Percentiles rank a stretch among this genome's conserved stretches.
phyloP scores from a whole-genome alignment of 805 yeast species.

The Candida rishiriensis region DNA sequence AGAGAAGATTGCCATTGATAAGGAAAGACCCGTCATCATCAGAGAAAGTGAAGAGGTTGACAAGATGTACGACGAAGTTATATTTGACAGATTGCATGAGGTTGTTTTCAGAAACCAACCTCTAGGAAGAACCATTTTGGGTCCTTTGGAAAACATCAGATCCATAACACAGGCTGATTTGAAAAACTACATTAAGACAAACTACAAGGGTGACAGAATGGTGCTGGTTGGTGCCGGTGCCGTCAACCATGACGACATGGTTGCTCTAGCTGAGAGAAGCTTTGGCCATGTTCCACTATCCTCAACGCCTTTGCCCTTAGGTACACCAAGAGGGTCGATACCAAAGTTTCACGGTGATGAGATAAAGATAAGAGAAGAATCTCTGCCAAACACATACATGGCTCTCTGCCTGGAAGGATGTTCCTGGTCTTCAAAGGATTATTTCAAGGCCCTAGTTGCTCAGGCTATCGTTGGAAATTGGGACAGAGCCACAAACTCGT shows the following conservation, averaged over 20 bases:
- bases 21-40: conserved; percentile 93
- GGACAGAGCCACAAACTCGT: conserved; percentile 88
- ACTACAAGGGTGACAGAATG: conserved; percentile 96
- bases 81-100: conserved; percentile 93
- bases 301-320: conserved; percentile 58
- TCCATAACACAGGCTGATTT: conserved; percentile 75
- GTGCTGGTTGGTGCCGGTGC: conserved; percentile 97
- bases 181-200: conserved; percentile 71
- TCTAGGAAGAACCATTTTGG: conserved; percentile 92
- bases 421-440: conserved; percentile 94
- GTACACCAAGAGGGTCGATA: conserved; percentile 64
- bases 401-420: conserved; percentile 98
- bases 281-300: conserved; percentile 67
- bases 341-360: conserved; percentile 87
- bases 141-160: conserved; percentile 85
- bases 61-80: conserved; percentile 97
- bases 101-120: conserved; percentile 89
- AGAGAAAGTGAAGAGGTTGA: conserved; percentile 98
- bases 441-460: conserved; percentile 90
- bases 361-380: conserved; percentile 72
- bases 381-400: conserved; percentile 84
- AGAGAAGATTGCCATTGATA: conserved; percentile 81
- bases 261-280: conserved; percentile 64
- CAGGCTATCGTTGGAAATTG: conserved; percentile 97
- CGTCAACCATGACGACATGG: conserved; percentile 82